phyloP scores from a whole-genome alignment of 1,284 basidiomycete genomes.

The Fomitiporia mediterranea region DNA sequence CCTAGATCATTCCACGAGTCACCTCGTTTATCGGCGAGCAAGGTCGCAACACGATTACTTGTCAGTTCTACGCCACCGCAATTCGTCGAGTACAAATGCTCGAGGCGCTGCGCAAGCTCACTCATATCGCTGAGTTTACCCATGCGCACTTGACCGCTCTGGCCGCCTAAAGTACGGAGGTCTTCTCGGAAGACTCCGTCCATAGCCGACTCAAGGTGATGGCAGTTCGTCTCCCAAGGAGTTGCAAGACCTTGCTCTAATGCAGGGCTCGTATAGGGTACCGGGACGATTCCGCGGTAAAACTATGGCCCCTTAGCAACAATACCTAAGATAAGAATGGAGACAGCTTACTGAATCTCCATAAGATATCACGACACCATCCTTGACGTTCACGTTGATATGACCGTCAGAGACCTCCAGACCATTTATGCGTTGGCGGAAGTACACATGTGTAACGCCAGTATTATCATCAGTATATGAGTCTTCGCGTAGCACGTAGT shows the following conservation, averaged over 20 bases:
- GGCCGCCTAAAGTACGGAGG: neutral
- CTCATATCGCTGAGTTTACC: neutral
- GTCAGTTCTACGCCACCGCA: slow-evolving; percentile 1
- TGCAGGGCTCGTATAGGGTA: slow-evolving; percentile 31
- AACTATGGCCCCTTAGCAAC: slow-evolving; percentile 43
- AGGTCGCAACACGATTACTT: neutral
- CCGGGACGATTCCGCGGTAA: slow-evolving; percentile 50
- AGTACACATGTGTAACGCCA: slow-evolving; percentile 82
- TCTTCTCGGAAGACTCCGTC: slow-evolving; percentile 4
- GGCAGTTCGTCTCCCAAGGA: slow-evolving; percentile 56
- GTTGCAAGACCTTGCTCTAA: slow-evolving; percentile 35
- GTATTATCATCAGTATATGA: slow-evolving; percentile 84
- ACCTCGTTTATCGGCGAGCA: neutral
- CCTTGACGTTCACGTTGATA: slow-evolving; percentile 85
- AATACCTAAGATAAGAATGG: slow-evolving; percentile 13
- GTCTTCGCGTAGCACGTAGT: slow-evolving; percentile 65
- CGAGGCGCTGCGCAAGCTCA: slow-evolving; percentile 2
- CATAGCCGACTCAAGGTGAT: slow-evolving; percentile 32
- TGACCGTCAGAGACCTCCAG: slow-evolving; percentile 86
- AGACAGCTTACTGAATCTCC: slow-evolving; percentile 66
- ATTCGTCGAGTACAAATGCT: slow-evolving; percentile 15
- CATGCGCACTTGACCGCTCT: slow-evolving; percentile 7
- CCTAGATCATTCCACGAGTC: slow-evolving; percentile 17
- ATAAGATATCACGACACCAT: slow-evolving; percentile 74
- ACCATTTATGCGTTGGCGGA: slow-evolving; percentile 76